These are phyloP conservation scores for Venturia oleaginea DNA, from an alignment of 2,329 filamentous ascomycete genomes.

Conservation along the genomic window DNA sequence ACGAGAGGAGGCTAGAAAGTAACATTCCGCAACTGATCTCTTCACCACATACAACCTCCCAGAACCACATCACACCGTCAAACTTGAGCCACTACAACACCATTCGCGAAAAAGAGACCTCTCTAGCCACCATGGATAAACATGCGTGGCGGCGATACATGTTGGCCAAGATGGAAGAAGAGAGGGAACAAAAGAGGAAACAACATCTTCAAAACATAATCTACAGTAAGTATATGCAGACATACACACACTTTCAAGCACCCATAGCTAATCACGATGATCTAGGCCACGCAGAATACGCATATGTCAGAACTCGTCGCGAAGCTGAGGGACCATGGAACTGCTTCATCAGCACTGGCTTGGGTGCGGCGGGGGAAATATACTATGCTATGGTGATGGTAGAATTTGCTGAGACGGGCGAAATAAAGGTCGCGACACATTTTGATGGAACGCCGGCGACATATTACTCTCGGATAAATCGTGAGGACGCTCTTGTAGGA, in stretches of 20 bases:
- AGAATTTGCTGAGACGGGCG: neutral
- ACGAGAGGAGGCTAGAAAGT: neutral
- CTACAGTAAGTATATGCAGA: neutral
- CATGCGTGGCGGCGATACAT: too few relatives aligned
- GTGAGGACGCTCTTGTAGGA: neutral
- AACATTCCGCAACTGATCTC: neutral
- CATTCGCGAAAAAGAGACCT: too few relatives aligned
- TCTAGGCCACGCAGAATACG: neutral
- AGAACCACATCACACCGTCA: neutral
- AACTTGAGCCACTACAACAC: neutral
- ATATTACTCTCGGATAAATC: neutral
- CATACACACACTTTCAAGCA: neutral
- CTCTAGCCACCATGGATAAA: too few relatives aligned
- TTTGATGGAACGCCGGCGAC: neutral
- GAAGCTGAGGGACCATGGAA: neutral
- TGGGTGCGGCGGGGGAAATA: neutral
- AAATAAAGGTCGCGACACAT: neutral
- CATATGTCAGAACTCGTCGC: neutral
- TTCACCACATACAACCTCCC: neutral
- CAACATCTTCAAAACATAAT: neutral
- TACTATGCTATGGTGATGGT: neutral
- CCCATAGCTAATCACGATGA: neutral
- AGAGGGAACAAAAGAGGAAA: too few relatives aligned
- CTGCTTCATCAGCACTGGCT: neutral
- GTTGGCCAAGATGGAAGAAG: too few relatives aligned